phyloP scores from a whole-genome alignment of 768 basidiomycete species.

The Udeniomyces megalosporus region DNA sequence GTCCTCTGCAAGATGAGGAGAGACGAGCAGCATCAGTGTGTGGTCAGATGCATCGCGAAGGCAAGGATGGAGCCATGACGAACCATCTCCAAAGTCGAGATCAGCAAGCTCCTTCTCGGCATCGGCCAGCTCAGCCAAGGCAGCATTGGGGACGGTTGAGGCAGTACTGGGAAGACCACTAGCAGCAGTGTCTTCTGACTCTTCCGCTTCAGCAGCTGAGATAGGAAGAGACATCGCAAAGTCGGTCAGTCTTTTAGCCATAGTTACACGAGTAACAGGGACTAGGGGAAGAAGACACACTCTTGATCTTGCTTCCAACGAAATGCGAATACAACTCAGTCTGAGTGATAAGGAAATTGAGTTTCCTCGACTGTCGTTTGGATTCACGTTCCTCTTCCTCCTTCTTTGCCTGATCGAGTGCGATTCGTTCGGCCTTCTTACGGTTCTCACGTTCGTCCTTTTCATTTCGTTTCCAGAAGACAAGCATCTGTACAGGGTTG shows the following conservation, averaged over 20 bases:
- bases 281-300: conserved; percentile 13
- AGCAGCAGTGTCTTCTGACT: conserved; percentile 23
- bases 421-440: conserved; percentile 88
- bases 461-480: conserved; percentile 96
- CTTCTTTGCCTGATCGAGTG: conserved; percentile 64
- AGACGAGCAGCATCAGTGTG: neutral
- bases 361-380: conserved; percentile 80
- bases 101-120: conserved; percentile 44
- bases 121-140: conserved; percentile 28
- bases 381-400: conserved; percentile 91
- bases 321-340: conserved; percentile 98
- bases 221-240: neutral
- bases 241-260: neutral
- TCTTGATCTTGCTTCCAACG: conserved; percentile 73
- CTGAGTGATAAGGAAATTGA: conserved; percentile 96
- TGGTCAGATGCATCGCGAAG: neutral
- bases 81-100: conserved; percentile 84
- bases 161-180: conserved; percentile 7
- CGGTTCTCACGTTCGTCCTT: conserved; percentile 85
- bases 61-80: conserved; percentile 20
- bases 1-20: conserved; percentile 44
- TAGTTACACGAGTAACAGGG: neutral
- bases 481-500: conserved; percentile 50
- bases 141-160: neutral
- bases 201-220: conserved; percentile 30